Conservation (phyloP, 1,284 basidiomycete species). For the Trametes polyzona region DNA sequence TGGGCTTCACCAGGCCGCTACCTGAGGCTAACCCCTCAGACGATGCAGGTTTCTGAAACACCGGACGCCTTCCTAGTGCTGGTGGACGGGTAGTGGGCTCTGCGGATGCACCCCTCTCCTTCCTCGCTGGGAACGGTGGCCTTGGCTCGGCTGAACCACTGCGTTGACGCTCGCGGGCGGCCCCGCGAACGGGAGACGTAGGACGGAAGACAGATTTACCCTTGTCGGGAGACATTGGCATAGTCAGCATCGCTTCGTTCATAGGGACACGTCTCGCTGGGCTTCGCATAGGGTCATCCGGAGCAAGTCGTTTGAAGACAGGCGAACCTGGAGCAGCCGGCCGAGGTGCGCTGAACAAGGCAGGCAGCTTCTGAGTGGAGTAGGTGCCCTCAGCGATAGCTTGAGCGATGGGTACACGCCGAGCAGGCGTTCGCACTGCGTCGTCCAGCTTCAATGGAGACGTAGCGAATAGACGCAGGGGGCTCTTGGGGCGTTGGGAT, state of each 20-base stretch:
- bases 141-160: constrained; percentile 42
- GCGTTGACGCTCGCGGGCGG: constrained; percentile 29
- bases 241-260: constrained; percentile 30
- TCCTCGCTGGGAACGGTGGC: constrained; percentile 29
- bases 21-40: constrained; percentile 15
- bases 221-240: constrained; percentile 25
- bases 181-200: constrained; percentile 22
- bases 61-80: constrained; percentile 8
- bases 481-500: constrained; percentile 15
- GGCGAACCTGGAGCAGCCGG: constrained; percentile 26
- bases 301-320: constrained; percentile 40
- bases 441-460: constrained; percentile 42
- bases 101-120: constrained; percentile 35
- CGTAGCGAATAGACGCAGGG: constrained; percentile 16
- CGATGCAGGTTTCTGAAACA: constrained; percentile 22
- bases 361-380: constrained; percentile 47
- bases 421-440: constrained; percentile 57
- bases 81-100: constrained; percentile 23
- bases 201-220: constrained; percentile 18
- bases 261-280: constrained; percentile 62
- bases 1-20: neutral
- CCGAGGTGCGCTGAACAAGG: constrained; percentile 10
- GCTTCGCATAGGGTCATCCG: constrained; percentile 46
- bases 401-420: constrained; percentile 58
- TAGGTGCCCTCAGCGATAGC: constrained; percentile 52